Conservation (phyloP, 2,329 filamentous ascomycete genomes). For the Colletotrichum costaricense region DNA sequence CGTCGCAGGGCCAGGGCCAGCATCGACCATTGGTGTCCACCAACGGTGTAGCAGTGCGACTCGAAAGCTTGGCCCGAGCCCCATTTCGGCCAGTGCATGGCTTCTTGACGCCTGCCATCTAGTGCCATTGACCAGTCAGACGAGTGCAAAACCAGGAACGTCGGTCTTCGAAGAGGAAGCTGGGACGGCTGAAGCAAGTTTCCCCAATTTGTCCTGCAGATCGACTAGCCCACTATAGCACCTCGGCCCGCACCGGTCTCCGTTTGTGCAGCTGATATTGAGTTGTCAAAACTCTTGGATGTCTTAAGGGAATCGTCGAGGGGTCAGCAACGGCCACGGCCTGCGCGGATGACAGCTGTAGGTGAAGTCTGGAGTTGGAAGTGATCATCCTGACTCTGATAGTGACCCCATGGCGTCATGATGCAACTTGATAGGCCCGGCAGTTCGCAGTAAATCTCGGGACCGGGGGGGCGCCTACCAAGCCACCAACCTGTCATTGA, state of each 20-base stretch:
- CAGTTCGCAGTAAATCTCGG: constrained; percentile 18
- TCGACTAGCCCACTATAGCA: constrained; percentile 28
- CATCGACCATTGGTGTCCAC: neutral
- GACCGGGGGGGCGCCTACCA: neutral
- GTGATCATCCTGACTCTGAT: neutral
- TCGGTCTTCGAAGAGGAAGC: constrained; percentile 3
- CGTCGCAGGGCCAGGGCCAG: constrained; percentile 11
- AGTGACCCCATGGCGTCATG: constrained; percentile 8
- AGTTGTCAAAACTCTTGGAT: neutral
- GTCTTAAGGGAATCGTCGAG: neutral
- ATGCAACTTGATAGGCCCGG: constrained; percentile 22
- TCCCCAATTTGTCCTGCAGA: neutral
- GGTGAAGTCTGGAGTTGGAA: neutral
- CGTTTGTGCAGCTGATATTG: neutral
- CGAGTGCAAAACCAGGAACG: neutral
- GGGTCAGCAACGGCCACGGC: neutral
- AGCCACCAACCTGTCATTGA: constrained; percentile 1
- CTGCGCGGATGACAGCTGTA: constrained; percentile 9
- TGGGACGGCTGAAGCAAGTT: constrained; percentile 11
- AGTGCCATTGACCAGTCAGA: constrained; percentile 1
- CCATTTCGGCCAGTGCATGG: constrained; percentile 3
- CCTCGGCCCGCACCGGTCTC: constrained; percentile 21
- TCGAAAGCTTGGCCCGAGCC: constrained; percentile 4
- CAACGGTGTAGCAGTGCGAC: neutral
- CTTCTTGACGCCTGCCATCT: constrained; percentile 3